Conservation (phyloP, 1,284 basidiomycete species). For the Pseudozyma flocculosa region DNA sequence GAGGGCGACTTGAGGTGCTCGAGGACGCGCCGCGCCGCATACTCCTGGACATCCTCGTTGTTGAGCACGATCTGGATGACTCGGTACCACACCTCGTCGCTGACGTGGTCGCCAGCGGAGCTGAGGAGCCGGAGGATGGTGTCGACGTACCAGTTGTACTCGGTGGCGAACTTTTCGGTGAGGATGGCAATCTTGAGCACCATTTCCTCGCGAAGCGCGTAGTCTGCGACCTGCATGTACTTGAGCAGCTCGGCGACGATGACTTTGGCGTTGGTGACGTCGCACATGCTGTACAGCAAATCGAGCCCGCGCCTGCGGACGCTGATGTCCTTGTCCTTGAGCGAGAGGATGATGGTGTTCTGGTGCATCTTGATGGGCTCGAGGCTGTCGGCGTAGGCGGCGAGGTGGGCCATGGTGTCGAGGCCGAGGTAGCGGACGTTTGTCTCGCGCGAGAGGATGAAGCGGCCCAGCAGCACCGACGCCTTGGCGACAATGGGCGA, state of each 20-base stretch:
- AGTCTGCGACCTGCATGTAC: slow-evolving; percentile 91
- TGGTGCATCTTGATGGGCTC: slow-evolving; percentile 94
- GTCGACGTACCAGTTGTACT: slow-evolving; percentile 61
- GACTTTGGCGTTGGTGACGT: slow-evolving; percentile 86
- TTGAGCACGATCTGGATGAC: slow-evolving; percentile 98
- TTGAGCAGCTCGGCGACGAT: slow-evolving; percentile 92
- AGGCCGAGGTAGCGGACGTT: slow-evolving; percentile 97
- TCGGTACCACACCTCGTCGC: slow-evolving; percentile 98
- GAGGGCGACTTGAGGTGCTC: slow-evolving; percentile 82
- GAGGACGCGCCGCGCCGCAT: slow-evolving; percentile 91
- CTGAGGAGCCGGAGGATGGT: slow-evolving; percentile 82
- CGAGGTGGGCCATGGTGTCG: slow-evolving; percentile 97
- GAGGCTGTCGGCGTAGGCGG: slow-evolving; percentile 78
- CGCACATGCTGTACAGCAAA: slow-evolving; percentile 98
- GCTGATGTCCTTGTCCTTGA: slow-evolving; percentile 96
- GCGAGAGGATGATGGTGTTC: slow-evolving; percentile 86
- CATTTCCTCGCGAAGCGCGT: slow-evolving; percentile 94
- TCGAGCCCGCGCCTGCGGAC: slow-evolving; percentile 91
- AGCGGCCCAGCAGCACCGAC: slow-evolving; percentile 86
- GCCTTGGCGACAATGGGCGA: slow-evolving; percentile 86
- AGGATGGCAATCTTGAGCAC: slow-evolving; percentile 97
- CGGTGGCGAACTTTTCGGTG: slow-evolving; percentile 92
- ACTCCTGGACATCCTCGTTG: slow-evolving; percentile 85
- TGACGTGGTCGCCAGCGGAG: slow-evolving; percentile 94
- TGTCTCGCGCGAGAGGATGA: slow-evolving; percentile 96